Evolutionary conservation across 163 green algal genomes (phyloP).

Genomic region (Volvox carteri): DNA sequence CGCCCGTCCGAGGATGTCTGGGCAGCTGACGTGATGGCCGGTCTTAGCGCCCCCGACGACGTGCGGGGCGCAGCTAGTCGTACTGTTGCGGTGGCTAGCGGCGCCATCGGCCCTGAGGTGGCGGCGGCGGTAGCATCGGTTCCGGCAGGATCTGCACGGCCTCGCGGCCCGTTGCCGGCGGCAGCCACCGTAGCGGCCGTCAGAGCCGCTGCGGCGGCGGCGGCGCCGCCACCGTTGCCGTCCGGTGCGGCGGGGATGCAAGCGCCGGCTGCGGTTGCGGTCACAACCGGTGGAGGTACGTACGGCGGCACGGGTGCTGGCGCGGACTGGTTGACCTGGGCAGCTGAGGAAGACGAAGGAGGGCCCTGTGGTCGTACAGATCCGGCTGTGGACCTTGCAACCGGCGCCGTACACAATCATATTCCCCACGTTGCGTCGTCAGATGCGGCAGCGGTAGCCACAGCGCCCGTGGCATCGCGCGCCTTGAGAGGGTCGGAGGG

Average conservation of each 20-base stretch:
- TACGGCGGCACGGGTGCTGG: background rate
- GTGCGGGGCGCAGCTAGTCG: background rate
- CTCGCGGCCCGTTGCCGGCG: background rate
- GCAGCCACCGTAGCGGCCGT: background rate
- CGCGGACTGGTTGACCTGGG: conserved; percentile 14
- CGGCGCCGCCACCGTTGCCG: background rate
- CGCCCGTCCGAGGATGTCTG: background rate
- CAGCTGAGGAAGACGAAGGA: background rate
- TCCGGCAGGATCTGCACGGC: background rate
- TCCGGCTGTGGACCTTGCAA: background rate
- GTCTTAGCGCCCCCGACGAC: background rate
- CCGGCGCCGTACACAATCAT: too few relatives aligned
- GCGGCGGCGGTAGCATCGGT: background rate
- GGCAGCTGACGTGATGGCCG: background rate
- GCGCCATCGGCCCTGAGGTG: background rate
- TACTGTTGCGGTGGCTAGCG: background rate
- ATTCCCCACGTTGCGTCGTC: too few relatives aligned
- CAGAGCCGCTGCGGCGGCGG: background rate
- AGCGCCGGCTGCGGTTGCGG: background rate
- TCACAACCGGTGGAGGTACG: too few relatives aligned
- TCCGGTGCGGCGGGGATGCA: background rate
- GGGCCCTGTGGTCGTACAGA: too few relatives aligned
- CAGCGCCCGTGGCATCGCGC: too few relatives aligned
- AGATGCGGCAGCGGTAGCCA: too few relatives aligned
- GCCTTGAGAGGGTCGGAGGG: too few relatives aligned